Conservation (phyloP, 1,284 basidiomycete species). For the Pisolithus thermaeus region DNA sequence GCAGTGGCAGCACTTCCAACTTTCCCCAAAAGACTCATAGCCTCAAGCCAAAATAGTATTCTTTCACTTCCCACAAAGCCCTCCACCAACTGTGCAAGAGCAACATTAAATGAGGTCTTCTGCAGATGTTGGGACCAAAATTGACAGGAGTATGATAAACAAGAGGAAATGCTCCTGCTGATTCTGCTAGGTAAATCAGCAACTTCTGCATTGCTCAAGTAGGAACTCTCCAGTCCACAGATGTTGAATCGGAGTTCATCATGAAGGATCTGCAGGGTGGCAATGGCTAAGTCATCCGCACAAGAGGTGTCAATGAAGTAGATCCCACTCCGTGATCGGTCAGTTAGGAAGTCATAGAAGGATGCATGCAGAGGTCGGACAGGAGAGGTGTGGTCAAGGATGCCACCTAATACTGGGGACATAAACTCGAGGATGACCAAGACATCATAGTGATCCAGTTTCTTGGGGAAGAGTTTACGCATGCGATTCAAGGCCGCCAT, state of each 20-base stretch:
- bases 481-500: too few relatives aligned
- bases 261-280: neutral
- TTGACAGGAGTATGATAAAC: slow-evolving; percentile 21
- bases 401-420: too few relatives aligned
- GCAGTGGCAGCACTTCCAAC: neutral
- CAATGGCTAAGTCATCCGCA: too few relatives aligned
- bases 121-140: slow-evolving; percentile 22
- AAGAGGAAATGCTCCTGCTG: slow-evolving; percentile 9
- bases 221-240: slow-evolving; percentile 13
- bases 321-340: too few relatives aligned
- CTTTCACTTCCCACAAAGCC: slow-evolving; percentile 11
- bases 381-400: too few relatives aligned
- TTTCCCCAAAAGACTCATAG: neutral
- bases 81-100: slow-evolving; percentile 2
- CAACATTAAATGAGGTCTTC: neutral
- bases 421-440: too few relatives aligned
- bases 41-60: slow-evolving; percentile 24
- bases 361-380: too few relatives aligned
- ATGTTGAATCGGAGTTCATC: slow-evolving; percentile 27
- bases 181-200: slow-evolving; percentile 8
- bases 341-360: too few relatives aligned
- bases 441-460: too few relatives aligned
- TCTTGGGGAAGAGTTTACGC: too few relatives aligned
- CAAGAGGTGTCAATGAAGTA: too few relatives aligned
- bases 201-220: slow-evolving; percentile 16